phyloP scores from a whole-genome alignment of 805 yeast genomes.

The Teunomyces stri region DNA sequence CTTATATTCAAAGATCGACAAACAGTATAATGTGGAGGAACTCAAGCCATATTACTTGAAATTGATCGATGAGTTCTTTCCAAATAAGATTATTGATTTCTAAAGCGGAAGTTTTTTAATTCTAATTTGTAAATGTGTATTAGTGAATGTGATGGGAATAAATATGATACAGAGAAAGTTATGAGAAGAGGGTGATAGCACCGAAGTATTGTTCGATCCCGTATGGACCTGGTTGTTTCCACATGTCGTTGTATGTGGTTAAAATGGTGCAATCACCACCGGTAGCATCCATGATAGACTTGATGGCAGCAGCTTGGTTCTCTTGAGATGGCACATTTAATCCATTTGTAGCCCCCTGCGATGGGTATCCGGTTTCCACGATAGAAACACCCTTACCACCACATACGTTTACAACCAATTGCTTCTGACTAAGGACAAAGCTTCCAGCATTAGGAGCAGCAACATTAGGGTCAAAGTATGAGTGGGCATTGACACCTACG shows the following conservation, averaged over 20 bases:
- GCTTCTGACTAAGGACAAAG: slow-evolving; percentile 64
- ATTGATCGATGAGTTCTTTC: slow-evolving; percentile 66
- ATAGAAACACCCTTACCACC: slow-evolving; percentile 52
- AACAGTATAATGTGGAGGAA: slow-evolving; percentile 44
- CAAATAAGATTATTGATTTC: slow-evolving; percentile 54
- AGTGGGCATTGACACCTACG: slow-evolving; percentile 83
- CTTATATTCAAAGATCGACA: slow-evolving; percentile 60
- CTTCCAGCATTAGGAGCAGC: slow-evolving; percentile 68
- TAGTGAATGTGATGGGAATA: background rate
- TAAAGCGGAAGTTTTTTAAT: slow-evolving; percentile 17
- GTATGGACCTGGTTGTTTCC: slow-evolving; percentile 84
- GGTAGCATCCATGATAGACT: slow-evolving; percentile 55
- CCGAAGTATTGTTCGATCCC: slow-evolving; percentile 90
- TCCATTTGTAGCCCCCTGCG: slow-evolving; percentile 69
- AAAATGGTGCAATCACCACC: slow-evolving; percentile 66
- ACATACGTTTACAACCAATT: slow-evolving; percentile 55
- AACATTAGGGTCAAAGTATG: slow-evolving; percentile 69
- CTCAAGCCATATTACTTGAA: slow-evolving; percentile 59
- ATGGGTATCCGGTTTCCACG: slow-evolving; percentile 91
- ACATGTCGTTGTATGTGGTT: slow-evolving; percentile 77
- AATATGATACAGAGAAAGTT: slow-evolving; percentile 3
- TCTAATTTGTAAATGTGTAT: slow-evolving; percentile 1
- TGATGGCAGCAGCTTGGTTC: slow-evolving; percentile 72
- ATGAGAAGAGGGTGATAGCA: slow-evolving; percentile 40
- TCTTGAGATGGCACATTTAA: slow-evolving; percentile 63